Conservation (phyloP, 1,139 yeast genomes). For the Zygosaccharomyces pseudobailii region DNA sequence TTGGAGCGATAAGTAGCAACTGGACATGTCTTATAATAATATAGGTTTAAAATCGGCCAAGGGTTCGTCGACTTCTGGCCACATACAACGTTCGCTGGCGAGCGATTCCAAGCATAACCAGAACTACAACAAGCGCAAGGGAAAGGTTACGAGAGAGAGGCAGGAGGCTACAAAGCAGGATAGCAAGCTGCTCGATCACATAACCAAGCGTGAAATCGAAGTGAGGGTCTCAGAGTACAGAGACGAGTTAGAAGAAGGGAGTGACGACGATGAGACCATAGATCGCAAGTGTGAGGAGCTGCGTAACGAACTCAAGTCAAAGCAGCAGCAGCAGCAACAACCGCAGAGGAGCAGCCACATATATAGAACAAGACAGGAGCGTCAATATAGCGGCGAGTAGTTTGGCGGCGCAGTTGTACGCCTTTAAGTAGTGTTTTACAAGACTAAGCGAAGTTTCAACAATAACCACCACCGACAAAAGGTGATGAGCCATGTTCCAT, state of each 20-base stretch:
- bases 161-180: constrained; percentile 5
- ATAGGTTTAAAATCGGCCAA: constrained; percentile 26
- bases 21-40: constrained; percentile 23
- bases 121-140: constrained; percentile 7
- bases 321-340: background rate
- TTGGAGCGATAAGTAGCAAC: background rate
- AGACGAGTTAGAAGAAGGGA: constrained; percentile 19
- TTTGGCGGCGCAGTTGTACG: background rate
- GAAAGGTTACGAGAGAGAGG: constrained; percentile 4
- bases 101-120: constrained; percentile 11
- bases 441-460: constrained; percentile 1
- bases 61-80: constrained; percentile 29
- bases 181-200: constrained; percentile 11
- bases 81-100: constrained; percentile 22
- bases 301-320: constrained; percentile 8
- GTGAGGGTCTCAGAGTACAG: constrained; percentile 19
- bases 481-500: constrained; percentile 50
- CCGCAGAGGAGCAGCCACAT: background rate
- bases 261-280: constrained; percentile 13
- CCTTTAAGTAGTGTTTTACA: background rate
- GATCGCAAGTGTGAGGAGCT: constrained; percentile 16
- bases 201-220: constrained; percentile 18
- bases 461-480: background rate
- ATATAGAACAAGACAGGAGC: background rate
- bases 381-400: background rate